Base-by-base conservation (phyloP, 352 stramenopile genomes). In the Pythium dissotocum region DNA sequence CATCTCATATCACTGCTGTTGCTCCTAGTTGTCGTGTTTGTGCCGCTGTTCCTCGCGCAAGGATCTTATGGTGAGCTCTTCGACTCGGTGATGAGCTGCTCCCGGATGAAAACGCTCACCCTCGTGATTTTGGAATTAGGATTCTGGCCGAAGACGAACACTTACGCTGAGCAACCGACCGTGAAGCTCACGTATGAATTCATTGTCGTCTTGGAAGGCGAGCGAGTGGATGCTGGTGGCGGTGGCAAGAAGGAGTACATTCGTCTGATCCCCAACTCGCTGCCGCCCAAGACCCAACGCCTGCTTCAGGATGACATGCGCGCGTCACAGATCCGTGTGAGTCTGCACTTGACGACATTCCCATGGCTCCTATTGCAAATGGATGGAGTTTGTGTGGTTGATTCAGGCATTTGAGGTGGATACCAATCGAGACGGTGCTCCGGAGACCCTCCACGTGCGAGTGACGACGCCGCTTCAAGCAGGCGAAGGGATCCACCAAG, bases 11-110 rank as follows among this genome's bases (percentile, higher is more conserved):
- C 73, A 12, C 64, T 81, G 24, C 21, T 64, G 12, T 65, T 90
- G n/a, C 77, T 77, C 24, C 35, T 85, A 1, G 56, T 85, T 13
- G 75, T 69, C 13, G 48, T 83, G 0, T 46, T 82, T 52, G 65
- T 94, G 42, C 88, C 88, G 48, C 61, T 91, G 38, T 68, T 89
- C 10, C 63, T 91, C 13, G 81, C 81, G n/a, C 71, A 83, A 26
- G 79, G 77, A 24, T 90, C 83, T 9, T 60, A 73, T 74, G 81
- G 79, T 87, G 52, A 21, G 33, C 6, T 64, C 46, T 6, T 30
- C 36, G 36, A 16, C 32, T 53, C 21, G 10, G 6, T 6, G 4
- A 30, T 32, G n/a, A 53, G n/a, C 46, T 61, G 1, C 36, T 36
- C 32, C 21, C 18, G 28, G 32, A 46, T 24, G 16, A 10, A 14